phyloP scores from a whole-genome alignment of 202 grass and related monocot genomes.

The Musa balbisiana region DNA sequence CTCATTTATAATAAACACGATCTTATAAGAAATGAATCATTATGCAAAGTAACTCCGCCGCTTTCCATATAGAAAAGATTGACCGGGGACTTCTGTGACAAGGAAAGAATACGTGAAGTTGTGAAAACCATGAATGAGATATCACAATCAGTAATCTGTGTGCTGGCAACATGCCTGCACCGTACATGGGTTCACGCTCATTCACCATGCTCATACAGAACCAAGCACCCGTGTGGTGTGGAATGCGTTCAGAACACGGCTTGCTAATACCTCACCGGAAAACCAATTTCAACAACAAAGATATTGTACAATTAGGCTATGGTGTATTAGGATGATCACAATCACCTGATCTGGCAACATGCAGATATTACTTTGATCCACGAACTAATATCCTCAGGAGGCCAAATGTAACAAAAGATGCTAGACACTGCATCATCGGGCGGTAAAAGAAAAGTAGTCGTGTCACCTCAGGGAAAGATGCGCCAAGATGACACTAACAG shows the following conservation, averaged over 20 bases:
- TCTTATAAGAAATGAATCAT: conserved; percentile 67
- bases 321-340: not conserved
- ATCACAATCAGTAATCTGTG: not conserved
- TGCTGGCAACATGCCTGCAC: not conserved
- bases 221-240: no score
- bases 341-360: conserved; percentile 72
- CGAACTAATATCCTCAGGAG: conserved; percentile 60
- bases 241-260: not conserved
- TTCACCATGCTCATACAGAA: no score
- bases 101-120: not conserved
- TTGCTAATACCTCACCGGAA: not conserved
- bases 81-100: conserved; percentile 42
- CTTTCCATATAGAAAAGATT: conserved; percentile 60
- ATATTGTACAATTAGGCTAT: not conserved
- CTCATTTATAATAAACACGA: conserved; percentile 44
- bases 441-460: not conserved
- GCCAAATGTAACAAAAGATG: not conserved
- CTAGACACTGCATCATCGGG: not conserved
- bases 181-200: not conserved
- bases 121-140: not conserved
- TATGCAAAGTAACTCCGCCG: conserved; percentile 60
- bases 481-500: not conserved
- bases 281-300: not conserved
- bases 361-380: conserved; percentile 65
- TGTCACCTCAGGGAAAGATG: not conserved